Percentiles rank a stretch among this genome's conserved stretches.
These are phyloP conservation scores for Taphrina communis DNA, from an alignment of 1,139 yeast genomes.

Conservation along the genomic window DNA sequence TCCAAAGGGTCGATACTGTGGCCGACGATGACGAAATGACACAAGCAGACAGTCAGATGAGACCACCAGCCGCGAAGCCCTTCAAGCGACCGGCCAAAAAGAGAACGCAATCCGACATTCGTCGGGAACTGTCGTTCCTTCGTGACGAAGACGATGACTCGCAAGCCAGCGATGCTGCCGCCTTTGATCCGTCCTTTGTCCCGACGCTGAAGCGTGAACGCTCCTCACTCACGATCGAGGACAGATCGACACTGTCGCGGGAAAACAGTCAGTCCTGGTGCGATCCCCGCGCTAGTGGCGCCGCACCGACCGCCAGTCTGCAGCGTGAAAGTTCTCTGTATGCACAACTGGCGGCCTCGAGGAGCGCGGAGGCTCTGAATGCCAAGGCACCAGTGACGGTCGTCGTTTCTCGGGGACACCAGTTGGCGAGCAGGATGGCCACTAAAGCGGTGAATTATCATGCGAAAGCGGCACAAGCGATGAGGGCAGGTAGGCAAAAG, in stretches of 20 bases:
- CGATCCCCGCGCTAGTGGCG: slow-evolving; percentile 20
- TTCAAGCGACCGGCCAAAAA: slow-evolving; percentile 7
- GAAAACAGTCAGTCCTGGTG: slow-evolving; percentile 24
- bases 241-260: slow-evolving; percentile 22
- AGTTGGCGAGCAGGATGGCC: slow-evolving; percentile 29
- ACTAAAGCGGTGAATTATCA: slow-evolving; percentile 30
- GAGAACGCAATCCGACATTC: slow-evolving; percentile 56
- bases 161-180: not conserved
- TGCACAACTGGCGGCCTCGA: slow-evolving; percentile 12
- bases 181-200: slow-evolving; percentile 19
- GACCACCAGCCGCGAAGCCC: slow-evolving; percentile 1
- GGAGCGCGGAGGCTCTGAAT: slow-evolving; percentile 4
- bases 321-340: slow-evolving; percentile 12
- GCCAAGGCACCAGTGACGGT: slow-evolving; percentile 13
- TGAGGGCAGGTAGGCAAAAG: not conserved
- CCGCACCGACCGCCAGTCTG: not conserved
- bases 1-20: slow-evolving; percentile 19
- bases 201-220: slow-evolving; percentile 37
- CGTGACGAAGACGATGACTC: slow-evolving; percentile 51
- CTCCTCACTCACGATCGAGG: slow-evolving; percentile 34
- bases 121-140: slow-evolving; percentile 66
- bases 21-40: slow-evolving; percentile 8
- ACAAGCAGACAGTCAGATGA: not conserved
- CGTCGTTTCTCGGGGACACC: slow-evolving; percentile 20
- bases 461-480: slow-evolving; percentile 24